These are phyloP conservation scores for Macrophomina pseudophaseolina DNA, from an alignment of 2,329 filamentous ascomycete species.

Conservation along the genomic window DNA sequence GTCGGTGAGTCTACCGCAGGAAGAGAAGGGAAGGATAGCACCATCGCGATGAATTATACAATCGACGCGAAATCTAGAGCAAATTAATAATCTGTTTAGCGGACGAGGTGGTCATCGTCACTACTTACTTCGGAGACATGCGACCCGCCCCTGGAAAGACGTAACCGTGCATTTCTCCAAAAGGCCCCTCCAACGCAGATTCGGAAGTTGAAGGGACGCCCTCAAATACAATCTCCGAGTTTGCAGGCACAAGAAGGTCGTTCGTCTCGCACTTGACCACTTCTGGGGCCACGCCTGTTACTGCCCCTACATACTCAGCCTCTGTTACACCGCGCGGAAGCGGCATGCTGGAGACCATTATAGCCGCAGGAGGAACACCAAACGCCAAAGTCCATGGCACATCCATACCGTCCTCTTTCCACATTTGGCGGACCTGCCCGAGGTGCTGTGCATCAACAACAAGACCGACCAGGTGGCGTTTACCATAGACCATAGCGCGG, in stretches of 20 bases:
- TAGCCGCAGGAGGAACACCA: conserved; percentile 57
- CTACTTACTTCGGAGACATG: conserved; percentile 45
- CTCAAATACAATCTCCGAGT: conserved; percentile 58
- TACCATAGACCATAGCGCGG: conserved; percentile 55
- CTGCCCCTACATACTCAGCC: conserved; percentile 55
- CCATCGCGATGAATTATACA: conserved; percentile 55
- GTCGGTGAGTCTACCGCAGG: conserved; percentile 51
- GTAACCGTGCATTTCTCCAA: conserved; percentile 53
- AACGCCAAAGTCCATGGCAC: conserved; percentile 55
- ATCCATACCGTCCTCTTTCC: conserved; percentile 52
- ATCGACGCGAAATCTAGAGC: conserved; percentile 42
- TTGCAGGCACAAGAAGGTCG: conserved; percentile 55
- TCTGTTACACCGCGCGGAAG: conserved; percentile 55
- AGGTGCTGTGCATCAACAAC: conserved; percentile 56
- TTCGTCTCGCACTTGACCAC: conserved; percentile 61
- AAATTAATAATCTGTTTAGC: too few relatives aligned
- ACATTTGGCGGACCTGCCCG: conserved; percentile 53
- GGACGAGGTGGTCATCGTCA: too few relatives aligned
- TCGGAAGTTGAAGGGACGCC: conserved; percentile 54
- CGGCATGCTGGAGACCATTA: conserved; percentile 47
- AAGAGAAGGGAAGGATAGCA: conserved; percentile 55
- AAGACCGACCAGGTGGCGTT: conserved; percentile 48
- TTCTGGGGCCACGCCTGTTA: conserved; percentile 53
- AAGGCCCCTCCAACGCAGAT: conserved; percentile 53
- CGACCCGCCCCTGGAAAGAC: conserved; percentile 51